These are phyloP conservation scores for Rhinocladiella similis DNA, from an alignment of 2,329 filamentous ascomycete species.

Conservation along the genomic window DNA sequence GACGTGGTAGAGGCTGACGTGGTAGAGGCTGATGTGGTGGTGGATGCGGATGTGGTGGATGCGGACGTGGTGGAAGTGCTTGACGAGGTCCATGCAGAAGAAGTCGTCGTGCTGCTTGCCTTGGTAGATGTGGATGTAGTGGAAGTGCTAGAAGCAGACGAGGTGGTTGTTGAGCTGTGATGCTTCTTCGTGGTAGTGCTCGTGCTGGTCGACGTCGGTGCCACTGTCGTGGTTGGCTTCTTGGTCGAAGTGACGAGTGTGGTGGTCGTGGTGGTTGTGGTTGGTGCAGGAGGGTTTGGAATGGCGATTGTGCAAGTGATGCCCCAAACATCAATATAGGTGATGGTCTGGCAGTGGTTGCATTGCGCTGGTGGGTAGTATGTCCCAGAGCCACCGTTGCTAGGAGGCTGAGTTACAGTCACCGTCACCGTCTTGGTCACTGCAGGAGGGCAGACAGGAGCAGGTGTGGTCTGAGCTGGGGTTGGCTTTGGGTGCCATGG, in stretches of 20 bases:
- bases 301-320: slow-evolving; percentile 32
- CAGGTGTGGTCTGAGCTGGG: slow-evolving; percentile 10
- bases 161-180: not conserved
- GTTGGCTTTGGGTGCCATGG: slow-evolving; percentile 12
- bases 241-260: not conserved
- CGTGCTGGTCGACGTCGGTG: not conserved
- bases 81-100: not conserved
- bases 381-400: not conserved
- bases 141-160: not conserved
- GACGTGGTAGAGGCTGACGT: not conserved
- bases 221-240: not conserved
- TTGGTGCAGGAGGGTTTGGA: slow-evolving; percentile 15
- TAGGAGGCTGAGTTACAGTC: not conserved
- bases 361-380: slow-evolving; percentile 14
- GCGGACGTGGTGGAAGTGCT: not conserved
- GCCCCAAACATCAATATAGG: slow-evolving; percentile 32
- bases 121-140: not conserved
- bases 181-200: not conserved
- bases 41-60: not conserved
- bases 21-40: not conserved
- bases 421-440: not conserved
- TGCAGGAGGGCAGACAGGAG: slow-evolving; percentile 3
- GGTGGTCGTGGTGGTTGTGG: not conserved
- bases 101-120: not conserved
- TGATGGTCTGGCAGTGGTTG: slow-evolving; percentile 32